phyloP scores from a whole-genome alignment of 306 rosid genomes.

The Abrus precatorius region DNA sequence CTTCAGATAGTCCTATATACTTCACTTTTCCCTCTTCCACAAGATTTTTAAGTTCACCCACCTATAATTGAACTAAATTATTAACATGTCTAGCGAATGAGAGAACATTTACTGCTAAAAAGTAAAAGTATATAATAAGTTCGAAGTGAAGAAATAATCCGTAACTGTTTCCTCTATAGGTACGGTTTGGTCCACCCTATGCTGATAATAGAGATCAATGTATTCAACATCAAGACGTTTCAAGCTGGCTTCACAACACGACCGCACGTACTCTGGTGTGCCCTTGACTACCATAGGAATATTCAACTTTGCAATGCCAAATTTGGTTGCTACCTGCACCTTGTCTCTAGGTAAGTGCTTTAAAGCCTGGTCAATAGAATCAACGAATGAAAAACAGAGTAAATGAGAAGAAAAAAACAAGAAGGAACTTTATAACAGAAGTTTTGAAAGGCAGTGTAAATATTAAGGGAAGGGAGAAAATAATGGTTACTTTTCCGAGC shows the following conservation, averaged over 20 bases:
- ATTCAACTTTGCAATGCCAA: constrained; percentile 50
- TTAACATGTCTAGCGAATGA: neutral
- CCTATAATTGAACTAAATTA: constrained; percentile 49
- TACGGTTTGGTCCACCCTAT: constrained; percentile 59
- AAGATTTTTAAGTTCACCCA: constrained; percentile 79
- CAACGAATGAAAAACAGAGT: neutral
- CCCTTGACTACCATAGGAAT: constrained; percentile 53
- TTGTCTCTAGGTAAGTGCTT: constrained; percentile 73
- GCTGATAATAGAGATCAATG: constrained; percentile 88
- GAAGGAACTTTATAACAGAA: too few species aligned
- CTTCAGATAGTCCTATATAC: constrained; percentile 82
- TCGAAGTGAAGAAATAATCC: neutral
- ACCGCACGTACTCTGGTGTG: constrained; percentile 73
- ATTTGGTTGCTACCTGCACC: constrained; percentile 78
- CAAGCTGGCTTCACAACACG: constrained; percentile 81
- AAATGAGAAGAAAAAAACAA: neutral
- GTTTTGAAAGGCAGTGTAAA: too few species aligned
- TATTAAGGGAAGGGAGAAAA: neutral
- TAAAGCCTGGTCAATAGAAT: constrained; percentile 60
- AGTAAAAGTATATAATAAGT: neutral
- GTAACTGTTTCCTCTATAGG: constrained; percentile 82
- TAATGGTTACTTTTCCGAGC: constrained; percentile 65
- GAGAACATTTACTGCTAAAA: neutral
- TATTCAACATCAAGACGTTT: constrained; percentile 74
- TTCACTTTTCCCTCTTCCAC: constrained; percentile 82